Evolutionary conservation across 2,329 filamentous ascomycete species (phyloP), one percentile per base, ranked within the genome.

Genomic region (Peltaster fructicola): DNA sequence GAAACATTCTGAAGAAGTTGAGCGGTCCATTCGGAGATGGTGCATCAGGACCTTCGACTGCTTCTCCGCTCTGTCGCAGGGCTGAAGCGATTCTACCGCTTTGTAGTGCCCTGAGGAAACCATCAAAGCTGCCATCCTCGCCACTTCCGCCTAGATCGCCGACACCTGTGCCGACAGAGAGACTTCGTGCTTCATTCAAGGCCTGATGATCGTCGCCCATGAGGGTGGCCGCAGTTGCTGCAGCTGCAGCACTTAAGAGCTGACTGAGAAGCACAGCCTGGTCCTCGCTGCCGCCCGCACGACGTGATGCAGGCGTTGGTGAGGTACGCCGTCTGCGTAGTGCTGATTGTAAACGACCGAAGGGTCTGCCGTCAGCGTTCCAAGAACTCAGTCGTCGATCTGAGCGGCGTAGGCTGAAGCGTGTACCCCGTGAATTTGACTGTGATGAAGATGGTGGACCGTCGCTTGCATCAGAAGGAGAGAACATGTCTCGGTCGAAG

Each of bases 1-100:
- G 57, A 45, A 76, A 76, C 48, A 75, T 73, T 29, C 71, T 57
- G 47, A 75, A 64, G 44, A 75, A 74, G 43, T 75, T 75, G 30
- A 75, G 54, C 4, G 70, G 66, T 16, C 44, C 38, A 31, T 51
- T 51, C n/a, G n/a, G n/a, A n/a, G n/a, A n/a, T n/a, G n/a, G n/a
- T 14, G 32, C 30, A n/a, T 45, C 48, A n/a, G n/a, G n/a, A n/a
- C n/a, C n/a, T 15, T 25, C 23, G 19, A 22, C 23, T 15, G 46
- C 43, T 24, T 48, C 52, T 20, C 47, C 47, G 24, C 51, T 50
- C 35, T 59, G 56, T 18, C 64, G 44, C 35, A 69, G 56, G 2
- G 63, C 56, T 17, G 64, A 65, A n/a, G 68, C 57, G 39, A 63
- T 56, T 34, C 57, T 62, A 14, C 64, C 67, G 34, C 68, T 66